A percentile compares a stretch with the other conserved stretches of the same genome.
These are phyloP conservation scores for Coniosporium tulheliwenetii DNA, from an alignment of 2,329 filamentous ascomycete species.

Conservation along the genomic window DNA sequence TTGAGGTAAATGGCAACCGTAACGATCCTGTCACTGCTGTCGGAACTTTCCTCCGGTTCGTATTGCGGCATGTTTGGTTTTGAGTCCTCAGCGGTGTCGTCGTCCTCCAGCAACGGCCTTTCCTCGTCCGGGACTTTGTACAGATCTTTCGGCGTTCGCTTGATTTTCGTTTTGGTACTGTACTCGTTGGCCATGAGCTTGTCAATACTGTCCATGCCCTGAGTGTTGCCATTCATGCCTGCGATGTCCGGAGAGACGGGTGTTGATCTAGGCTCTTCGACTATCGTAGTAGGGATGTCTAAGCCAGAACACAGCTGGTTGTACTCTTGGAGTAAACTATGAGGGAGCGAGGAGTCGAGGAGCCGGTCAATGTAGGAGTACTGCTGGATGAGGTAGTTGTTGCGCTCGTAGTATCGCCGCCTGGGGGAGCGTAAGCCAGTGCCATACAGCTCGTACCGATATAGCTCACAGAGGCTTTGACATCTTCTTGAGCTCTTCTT, in stretches of 20 bases:
- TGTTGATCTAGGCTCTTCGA: slow-evolving; percentile 41
- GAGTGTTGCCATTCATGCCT: slow-evolving; percentile 1
- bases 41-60: slow-evolving; percentile 52
- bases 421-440: slow-evolving; percentile 18
- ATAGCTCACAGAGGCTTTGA: slow-evolving; percentile 49
- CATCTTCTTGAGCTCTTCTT: slow-evolving; percentile 57
- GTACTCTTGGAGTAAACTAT: slow-evolving; percentile 84
- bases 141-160: slow-evolving; percentile 71
- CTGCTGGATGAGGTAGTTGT: slow-evolving; percentile 76
- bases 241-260: slow-evolving; percentile 8
- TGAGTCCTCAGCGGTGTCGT: slow-evolving; percentile 22
- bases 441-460: not conserved
- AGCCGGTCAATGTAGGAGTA: slow-evolving; percentile 88
- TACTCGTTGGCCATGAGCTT: slow-evolving; percentile 4
- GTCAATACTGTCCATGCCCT: slow-evolving; percentile 1
- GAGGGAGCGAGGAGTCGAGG: slow-evolving; percentile 81
- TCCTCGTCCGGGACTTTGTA: slow-evolving; percentile 54
- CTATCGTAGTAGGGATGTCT: slow-evolving; percentile 57
- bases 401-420: slow-evolving; percentile 75
- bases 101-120: slow-evolving; percentile 46
- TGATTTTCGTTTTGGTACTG: slow-evolving; percentile 33
- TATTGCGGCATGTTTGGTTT: slow-evolving; percentile 51
- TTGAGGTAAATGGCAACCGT: slow-evolving; percentile 82
- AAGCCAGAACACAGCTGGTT: slow-evolving; percentile 44
- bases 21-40: slow-evolving; percentile 61